Conservation (phyloP, 805 yeast species). For the Sugiyamaella smithiae region DNA sequence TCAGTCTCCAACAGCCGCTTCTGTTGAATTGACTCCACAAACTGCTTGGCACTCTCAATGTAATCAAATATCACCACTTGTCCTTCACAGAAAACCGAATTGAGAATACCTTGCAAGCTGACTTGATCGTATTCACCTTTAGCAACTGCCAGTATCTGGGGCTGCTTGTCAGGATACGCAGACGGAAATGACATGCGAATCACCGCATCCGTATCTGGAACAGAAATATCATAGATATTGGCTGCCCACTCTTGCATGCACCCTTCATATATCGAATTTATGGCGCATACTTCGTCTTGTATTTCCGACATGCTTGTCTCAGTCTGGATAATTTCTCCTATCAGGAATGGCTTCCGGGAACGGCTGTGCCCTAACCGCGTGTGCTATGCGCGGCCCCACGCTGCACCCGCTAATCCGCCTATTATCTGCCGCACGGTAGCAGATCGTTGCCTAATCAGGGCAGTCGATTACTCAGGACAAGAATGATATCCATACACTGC, state of each 20-base stretch:
- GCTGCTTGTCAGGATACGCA: slow-evolving; percentile 63
- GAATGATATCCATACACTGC: background rate
- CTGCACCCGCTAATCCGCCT: background rate
- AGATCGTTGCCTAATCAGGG: background rate
- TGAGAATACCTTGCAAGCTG: slow-evolving; percentile 51
- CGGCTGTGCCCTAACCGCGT: too few species aligned
- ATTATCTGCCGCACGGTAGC: background rate
- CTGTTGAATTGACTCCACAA: slow-evolving; percentile 4
- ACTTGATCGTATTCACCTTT: slow-evolving; percentile 23
- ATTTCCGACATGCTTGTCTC: slow-evolving; percentile 49
- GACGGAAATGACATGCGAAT: slow-evolving; percentile 72
- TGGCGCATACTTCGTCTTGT: slow-evolving; percentile 72
- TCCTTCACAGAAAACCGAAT: slow-evolving; percentile 53
- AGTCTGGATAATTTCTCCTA: too few species aligned
- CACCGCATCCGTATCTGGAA: slow-evolving; percentile 58
- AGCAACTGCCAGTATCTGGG: slow-evolving; percentile 59
- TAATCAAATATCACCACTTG: slow-evolving; percentile 79
- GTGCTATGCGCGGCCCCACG: background rate
- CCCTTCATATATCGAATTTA: slow-evolving; percentile 84
- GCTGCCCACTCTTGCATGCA: slow-evolving; percentile 38
- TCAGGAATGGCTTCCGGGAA: too few species aligned
- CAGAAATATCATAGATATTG: slow-evolving; percentile 48
- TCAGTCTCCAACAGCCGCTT: slow-evolving; percentile 28
- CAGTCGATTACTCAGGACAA: background rate
- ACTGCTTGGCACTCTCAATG: slow-evolving; percentile 43